Evolutionary conservation across 768 basidiomycete genomes (phyloP).

Genomic region (Coprinopsis cinerea): DNA sequence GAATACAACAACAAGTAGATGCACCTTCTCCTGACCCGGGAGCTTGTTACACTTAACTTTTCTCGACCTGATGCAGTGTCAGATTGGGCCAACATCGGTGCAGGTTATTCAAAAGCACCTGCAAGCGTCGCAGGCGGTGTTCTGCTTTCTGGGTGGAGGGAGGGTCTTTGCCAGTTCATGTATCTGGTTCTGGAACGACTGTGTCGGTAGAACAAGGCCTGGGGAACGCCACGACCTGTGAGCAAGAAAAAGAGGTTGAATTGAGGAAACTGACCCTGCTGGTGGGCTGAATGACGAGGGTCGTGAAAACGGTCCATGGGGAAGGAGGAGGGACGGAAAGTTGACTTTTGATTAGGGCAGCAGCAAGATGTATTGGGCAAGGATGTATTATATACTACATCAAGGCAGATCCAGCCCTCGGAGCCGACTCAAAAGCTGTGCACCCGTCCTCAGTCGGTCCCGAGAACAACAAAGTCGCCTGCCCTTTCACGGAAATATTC

Average conservation of each 20-base stretch:
- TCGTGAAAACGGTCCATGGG: conserved; percentile 28
- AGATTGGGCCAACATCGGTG: conserved; percentile 10
- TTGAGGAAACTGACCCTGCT: conserved; percentile 27
- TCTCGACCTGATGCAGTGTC: conserved; percentile 47
- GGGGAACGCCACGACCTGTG: conserved; percentile 9
- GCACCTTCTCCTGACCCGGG: conserved; percentile 77
- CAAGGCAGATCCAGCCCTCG: no score
- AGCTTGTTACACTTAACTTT: conserved; percentile 88
- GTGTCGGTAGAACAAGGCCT: conserved; percentile 61
- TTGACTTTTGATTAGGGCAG: no score
- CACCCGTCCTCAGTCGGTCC: no score
- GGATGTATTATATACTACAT: no score
- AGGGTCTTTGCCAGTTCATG: conserved; percentile 76
- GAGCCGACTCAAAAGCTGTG: no score
- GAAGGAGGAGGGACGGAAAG: no score
- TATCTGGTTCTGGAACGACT: conserved; percentile 73
- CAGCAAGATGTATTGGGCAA: no score
- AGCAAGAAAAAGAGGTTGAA: conserved; percentile 14
- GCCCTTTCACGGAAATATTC: no score
- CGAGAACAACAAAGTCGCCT: no score
- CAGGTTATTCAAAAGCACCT: conserved; percentile 39
- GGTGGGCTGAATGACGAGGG: conserved; percentile 21
- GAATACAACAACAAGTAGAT: conserved; percentile 16
- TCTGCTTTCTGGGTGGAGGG: conserved; percentile 86
- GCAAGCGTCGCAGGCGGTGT: conserved; percentile 92